phyloP scores from a whole-genome alignment of 129 eudicot genomes.

The Lactuca saligna region DNA sequence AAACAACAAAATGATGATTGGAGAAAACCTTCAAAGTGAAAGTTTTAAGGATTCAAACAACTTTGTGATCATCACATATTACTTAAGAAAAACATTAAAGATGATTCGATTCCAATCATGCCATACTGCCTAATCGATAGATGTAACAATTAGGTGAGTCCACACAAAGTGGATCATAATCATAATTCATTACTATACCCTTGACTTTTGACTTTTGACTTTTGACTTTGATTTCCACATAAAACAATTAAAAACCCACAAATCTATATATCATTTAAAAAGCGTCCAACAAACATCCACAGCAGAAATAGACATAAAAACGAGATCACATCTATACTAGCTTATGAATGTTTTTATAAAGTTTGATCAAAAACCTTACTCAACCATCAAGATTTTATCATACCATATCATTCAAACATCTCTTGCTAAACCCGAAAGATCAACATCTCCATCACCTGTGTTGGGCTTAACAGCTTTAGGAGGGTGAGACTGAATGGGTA shows the following conservation, averaged over 20 bases:
- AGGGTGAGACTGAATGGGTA: slow-evolving; percentile 45
- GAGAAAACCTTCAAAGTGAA: too few relatives aligned
- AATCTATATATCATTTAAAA: background rate
- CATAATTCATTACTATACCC: background rate
- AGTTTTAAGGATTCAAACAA: too few relatives aligned
- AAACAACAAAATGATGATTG: too few relatives aligned
- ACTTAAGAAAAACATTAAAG: too few relatives aligned
- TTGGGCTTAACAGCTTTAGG: slow-evolving; percentile 13
- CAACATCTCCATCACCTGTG: slow-evolving; percentile 63
- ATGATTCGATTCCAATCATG: background rate
- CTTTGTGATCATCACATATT: too few relatives aligned
- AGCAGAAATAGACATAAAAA: background rate
- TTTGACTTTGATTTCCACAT: background rate
- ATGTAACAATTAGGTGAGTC: too few relatives aligned
- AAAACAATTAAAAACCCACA: background rate
- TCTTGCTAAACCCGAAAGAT: slow-evolving; percentile 77
- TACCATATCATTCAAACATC: slow-evolving; percentile 51
- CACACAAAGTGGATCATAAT: too few relatives aligned
- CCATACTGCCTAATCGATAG: background rate
- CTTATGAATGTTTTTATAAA: background rate
- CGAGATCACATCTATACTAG: background rate
- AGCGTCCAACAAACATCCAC: slow-evolving; percentile 4
- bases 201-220: background rate
- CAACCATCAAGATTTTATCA: slow-evolving; percentile 8
- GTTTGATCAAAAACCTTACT: slow-evolving; percentile 23